These are phyloP conservation scores for Cicer chorassanicum DNA, from an alignment of 306 rosid species.

Conservation along the genomic window DNA sequence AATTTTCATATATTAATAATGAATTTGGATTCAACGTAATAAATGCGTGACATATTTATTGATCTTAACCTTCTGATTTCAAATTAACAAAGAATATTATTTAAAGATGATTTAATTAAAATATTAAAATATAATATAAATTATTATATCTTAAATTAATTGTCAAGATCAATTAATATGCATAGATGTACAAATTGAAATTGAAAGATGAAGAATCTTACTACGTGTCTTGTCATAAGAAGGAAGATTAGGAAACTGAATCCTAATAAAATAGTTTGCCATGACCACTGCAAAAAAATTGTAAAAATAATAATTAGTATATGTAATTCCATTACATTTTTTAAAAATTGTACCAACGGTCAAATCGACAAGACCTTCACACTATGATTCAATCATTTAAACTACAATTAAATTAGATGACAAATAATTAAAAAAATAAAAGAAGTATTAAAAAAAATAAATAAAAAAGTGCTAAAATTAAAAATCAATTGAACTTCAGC, in stretches of 20 bases:
- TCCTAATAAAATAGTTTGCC: slow-evolving; percentile 86
- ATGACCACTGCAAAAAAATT: slow-evolving; percentile 80
- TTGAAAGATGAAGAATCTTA: slow-evolving; percentile 51
- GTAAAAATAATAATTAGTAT: too few relatives aligned
- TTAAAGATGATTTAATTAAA: not conserved
- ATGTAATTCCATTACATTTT: too few relatives aligned
- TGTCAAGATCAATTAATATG: not conserved
- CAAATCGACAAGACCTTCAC: too few relatives aligned
- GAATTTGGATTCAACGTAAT: not conserved
- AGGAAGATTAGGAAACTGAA: slow-evolving; percentile 67
- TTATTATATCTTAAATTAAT: not conserved
- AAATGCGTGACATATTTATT: not conserved
- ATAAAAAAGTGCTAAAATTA: too few relatives aligned
- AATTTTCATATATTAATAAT: slow-evolving; percentile 33
- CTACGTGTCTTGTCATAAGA: slow-evolving; percentile 75
- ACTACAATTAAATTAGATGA: too few relatives aligned
- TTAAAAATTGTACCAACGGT: too few relatives aligned
- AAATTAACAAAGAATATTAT: not conserved
- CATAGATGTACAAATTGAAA: not conserved
- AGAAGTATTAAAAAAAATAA: too few relatives aligned
- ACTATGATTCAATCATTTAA: too few relatives aligned
- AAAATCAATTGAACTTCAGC: too few relatives aligned
- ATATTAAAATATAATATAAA: not conserved
- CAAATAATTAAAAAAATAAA: too few relatives aligned
- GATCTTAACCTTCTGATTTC: not conserved